Conservation (phyloP, 1,284 basidiomycete genomes). For the Fomitopsis pinicola region DNA sequence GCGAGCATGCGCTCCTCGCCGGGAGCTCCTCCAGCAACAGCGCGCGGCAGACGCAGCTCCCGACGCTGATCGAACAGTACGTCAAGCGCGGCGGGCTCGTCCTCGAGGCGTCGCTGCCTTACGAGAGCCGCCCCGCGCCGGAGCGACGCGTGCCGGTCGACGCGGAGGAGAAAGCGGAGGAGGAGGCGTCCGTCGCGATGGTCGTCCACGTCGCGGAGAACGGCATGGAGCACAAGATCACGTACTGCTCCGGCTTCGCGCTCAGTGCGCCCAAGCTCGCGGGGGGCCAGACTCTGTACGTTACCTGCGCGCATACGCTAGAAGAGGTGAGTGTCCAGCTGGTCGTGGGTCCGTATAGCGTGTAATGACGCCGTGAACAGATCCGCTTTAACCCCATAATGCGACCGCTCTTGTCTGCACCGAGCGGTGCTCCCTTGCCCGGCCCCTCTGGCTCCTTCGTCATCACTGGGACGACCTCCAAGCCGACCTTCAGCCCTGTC, state of each 20-base stretch:
- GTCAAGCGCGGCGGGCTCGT: conserved; percentile 36
- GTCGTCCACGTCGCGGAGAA: conserved; percentile 55
- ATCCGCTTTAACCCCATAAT: conserved; percentile 33
- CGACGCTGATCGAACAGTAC: conserved; percentile 33
- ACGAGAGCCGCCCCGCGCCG: conserved; percentile 42
- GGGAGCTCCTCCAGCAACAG: neutral
- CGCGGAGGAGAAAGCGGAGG: conserved; percentile 32
- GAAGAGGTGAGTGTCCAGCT: conserved; percentile 43
- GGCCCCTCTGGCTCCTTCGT: conserved; percentile 42
- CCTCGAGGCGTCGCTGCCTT: conserved; percentile 40
- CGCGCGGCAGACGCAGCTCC: conserved; percentile 10
- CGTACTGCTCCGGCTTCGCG: conserved; percentile 61
- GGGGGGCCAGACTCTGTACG: conserved; percentile 36
- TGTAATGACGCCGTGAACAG: conserved; percentile 22
- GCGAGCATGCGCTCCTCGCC: neutral
- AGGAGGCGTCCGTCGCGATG: conserved; percentile 31
- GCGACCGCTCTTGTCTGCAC: conserved; percentile 9
- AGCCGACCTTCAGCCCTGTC: conserved; percentile 39
- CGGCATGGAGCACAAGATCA: conserved; percentile 43
- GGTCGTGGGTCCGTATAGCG: neutral
- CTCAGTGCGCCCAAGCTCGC: conserved; percentile 32
- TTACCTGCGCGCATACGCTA: conserved; percentile 68
- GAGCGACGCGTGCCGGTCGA: conserved; percentile 29
- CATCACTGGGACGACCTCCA: conserved; percentile 24
- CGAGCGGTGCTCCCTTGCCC: conserved; percentile 15